A percentile compares a stretch with the other conserved stretches of the same genome.
Evolutionary conservation across 768 basidiomycete genomes (phyloP).

Genomic region (Podaxis sp.): DNA sequence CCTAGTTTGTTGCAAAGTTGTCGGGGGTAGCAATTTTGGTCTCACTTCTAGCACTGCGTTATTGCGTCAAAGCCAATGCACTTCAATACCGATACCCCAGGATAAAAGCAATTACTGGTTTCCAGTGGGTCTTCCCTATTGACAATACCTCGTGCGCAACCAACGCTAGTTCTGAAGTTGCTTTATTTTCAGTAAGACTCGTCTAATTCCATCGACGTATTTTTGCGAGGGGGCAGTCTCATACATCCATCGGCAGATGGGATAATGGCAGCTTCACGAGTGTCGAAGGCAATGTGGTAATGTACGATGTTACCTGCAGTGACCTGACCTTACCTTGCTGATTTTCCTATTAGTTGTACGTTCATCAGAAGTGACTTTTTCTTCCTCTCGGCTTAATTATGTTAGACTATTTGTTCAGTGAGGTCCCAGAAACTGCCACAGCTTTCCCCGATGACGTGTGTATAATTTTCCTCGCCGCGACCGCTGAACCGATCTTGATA

Average conservation of each 20-base stretch:
- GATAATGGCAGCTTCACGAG: slow-evolving; percentile 37
- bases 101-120: slow-evolving; percentile 39
- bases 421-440: slow-evolving; percentile 32
- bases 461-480: neutral
- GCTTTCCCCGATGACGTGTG: slow-evolving; percentile 41
- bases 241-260: slow-evolving; percentile 24
- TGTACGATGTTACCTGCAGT: slow-evolving; percentile 24
- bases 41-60: slow-evolving; percentile 27
- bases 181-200: slow-evolving; percentile 33
- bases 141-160: neutral
- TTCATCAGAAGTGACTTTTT: neutral
- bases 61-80: slow-evolving; percentile 35
- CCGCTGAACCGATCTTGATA: neutral
- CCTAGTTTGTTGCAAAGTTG: slow-evolving; percentile 22
- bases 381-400: neutral
- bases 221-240: neutral
- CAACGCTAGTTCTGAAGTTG: slow-evolving; percentile 18
- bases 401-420: slow-evolving; percentile 36
- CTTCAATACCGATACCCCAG: slow-evolving; percentile 35
- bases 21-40: slow-evolving; percentile 40
- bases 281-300: slow-evolving; percentile 34
- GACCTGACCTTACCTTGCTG: neutral
- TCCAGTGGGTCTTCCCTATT: slow-evolving; percentile 18
- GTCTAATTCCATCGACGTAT: neutral
- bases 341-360: neutral